Conservation (phyloP, 495 filamentous ascomycete genomes). For the Penicillium paxilli region DNA sequence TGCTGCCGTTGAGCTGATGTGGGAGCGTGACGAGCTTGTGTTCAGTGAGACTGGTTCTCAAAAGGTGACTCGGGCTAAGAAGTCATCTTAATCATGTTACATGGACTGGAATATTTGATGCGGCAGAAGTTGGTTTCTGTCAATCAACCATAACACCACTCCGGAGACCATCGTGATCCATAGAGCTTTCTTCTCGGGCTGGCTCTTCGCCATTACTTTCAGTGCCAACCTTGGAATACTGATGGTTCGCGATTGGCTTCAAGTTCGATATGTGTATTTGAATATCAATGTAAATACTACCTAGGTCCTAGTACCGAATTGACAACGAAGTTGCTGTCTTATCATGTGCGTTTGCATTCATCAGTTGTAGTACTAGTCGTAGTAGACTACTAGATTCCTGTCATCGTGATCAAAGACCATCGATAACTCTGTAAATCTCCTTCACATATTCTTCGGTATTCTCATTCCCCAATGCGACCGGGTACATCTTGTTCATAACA, state of each 20-base stretch:
- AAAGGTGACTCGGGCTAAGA: slow-evolving; percentile 22
- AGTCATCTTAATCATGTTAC: slow-evolving; percentile 11
- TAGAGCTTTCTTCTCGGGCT: too few species aligned
- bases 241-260: too few species aligned
- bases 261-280: too few species aligned
- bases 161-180: too few species aligned
- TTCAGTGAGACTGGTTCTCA: slow-evolving; percentile 29
- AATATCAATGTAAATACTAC: too few species aligned
- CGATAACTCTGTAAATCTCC: slow-evolving; percentile 35
- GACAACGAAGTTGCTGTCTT: too few species aligned
- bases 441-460: slow-evolving; percentile 30
- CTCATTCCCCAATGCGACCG: slow-evolving; percentile 27
- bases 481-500: slow-evolving; percentile 45
- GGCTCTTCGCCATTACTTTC: too few species aligned
- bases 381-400: background rate
- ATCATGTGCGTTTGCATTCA: too few species aligned
- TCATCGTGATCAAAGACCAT: background rate
- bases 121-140: background rate
- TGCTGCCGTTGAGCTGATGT: slow-evolving; percentile 51
- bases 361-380: too few species aligned
- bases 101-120: background rate
- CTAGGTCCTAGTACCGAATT: too few species aligned
- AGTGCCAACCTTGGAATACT: too few species aligned
- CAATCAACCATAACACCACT: too few species aligned
- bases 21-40: slow-evolving; percentile 57